These are phyloP conservation scores for Schwanniomyces etchellsii DNA, from an alignment of 1,139 yeast species.

Conservation along the genomic window DNA sequence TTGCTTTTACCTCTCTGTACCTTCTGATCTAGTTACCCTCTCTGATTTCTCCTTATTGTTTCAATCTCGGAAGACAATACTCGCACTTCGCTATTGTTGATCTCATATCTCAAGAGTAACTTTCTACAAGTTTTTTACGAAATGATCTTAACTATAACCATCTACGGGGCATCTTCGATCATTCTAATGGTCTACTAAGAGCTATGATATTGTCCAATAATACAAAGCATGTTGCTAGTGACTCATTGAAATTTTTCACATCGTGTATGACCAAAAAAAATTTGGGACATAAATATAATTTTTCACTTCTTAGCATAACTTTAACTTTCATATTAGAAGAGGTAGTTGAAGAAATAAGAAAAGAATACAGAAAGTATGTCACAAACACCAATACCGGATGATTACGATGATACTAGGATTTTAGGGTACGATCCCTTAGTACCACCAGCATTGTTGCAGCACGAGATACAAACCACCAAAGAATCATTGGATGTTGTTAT, in stretches of 20 bases:
- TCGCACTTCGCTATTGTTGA: too few species aligned
- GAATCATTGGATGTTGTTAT: conserved; percentile 63
- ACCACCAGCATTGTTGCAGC: conserved; percentile 80
- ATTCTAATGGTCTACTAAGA: too few species aligned
- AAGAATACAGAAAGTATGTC: conserved; percentile 18
- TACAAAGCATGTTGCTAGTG: too few species aligned
- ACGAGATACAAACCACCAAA: conserved; percentile 67
- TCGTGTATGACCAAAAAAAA: too few species aligned
- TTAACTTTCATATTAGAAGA: background rate
- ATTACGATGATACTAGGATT: conserved; percentile 84
- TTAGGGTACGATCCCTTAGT: conserved; percentile 87
- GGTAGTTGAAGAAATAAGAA: conserved; percentile 1
- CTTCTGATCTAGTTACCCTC: too few species aligned
- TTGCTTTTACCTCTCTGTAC: background rate
- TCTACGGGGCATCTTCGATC: too few species aligned
- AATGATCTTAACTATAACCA: too few species aligned
- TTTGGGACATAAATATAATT: background rate
- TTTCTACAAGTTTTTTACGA: too few species aligned
- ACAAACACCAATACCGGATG: conserved; percentile 57
- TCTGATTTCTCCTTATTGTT: background rate
- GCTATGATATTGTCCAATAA: too few species aligned
- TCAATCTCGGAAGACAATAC: too few species aligned
- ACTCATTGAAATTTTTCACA: too few species aligned
- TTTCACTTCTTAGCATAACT: background rate
- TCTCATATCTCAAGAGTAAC: too few species aligned